phyloP scores from a whole-genome alignment of 345 rosid species.

The Erodium maritimum region DNA sequence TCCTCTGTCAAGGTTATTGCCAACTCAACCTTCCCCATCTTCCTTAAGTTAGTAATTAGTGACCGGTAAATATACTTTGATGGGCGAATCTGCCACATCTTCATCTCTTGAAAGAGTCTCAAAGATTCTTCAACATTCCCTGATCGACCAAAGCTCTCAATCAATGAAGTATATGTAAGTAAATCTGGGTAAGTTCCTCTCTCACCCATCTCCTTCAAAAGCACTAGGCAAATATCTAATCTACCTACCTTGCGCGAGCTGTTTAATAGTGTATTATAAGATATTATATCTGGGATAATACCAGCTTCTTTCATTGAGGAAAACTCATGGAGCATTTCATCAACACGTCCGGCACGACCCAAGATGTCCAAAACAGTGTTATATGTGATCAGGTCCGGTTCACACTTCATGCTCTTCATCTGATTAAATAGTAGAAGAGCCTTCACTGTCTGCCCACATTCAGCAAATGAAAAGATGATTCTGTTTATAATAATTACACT shows the following conservation, averaged over 20 bases:
- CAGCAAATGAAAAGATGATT: conserved; percentile 49
- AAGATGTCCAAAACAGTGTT: conserved; percentile 59
- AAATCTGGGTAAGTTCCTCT: conserved; percentile 55
- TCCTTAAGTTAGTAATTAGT: conserved; percentile 28
- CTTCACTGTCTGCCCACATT: conserved; percentile 54
- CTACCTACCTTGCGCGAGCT: conserved; percentile 58
- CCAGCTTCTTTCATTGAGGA: conserved; percentile 54
- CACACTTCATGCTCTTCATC: conserved; percentile 30
- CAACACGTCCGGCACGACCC: conserved; percentile 46
- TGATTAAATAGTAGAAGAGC: conserved; percentile 45
- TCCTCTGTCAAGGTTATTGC: conserved; percentile 45
- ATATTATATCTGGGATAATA: conserved; percentile 38
- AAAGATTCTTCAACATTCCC: conserved; percentile 50
- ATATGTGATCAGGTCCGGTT: conserved; percentile 60
- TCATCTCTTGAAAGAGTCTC: conserved; percentile 69
- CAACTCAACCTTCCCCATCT: conserved; percentile 35
- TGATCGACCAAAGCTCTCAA: conserved; percentile 59
- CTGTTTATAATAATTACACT: conserved; percentile 38
- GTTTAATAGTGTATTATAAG: conserved; percentile 66
- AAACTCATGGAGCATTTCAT: conserved; percentile 47
- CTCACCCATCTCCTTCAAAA: conserved; percentile 46
- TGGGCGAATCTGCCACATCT: conserved; percentile 44
- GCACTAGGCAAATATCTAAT: conserved; percentile 44
- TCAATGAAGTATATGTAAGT: conserved; percentile 69
- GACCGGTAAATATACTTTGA: conserved; percentile 57